phyloP scores from a whole-genome alignment of 805 yeast species.

The Wickerhamomyces canadensis region DNA sequence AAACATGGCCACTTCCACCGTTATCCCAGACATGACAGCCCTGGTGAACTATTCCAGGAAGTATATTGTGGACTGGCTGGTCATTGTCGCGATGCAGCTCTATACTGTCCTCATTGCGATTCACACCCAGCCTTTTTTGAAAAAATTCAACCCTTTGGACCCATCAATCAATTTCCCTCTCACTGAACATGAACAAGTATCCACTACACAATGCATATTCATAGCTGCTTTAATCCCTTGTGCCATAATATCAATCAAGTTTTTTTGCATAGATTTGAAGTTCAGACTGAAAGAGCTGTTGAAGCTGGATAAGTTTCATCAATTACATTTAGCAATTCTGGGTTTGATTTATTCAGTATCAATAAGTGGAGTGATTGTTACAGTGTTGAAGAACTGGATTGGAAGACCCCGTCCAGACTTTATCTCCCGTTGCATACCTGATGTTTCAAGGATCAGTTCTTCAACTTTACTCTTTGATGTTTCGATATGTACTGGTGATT shows the following conservation, averaged over 20 bases:
- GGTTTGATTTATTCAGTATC: slow-evolving; percentile 10
- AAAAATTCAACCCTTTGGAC: slow-evolving; percentile 8
- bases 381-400: slow-evolving; percentile 65
- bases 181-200: slow-evolving; percentile 2
- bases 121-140: slow-evolving; percentile 4
- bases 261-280: background rate
- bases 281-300: background rate
- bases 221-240: slow-evolving; percentile 4
- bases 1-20: too few species aligned
- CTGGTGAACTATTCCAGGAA: background rate
- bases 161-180: slow-evolving; percentile 6
- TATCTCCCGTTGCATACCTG: slow-evolving; percentile 74
- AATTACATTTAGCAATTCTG: slow-evolving; percentile 9
- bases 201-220: slow-evolving; percentile 1
- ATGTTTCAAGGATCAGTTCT: slow-evolving; percentile 17
- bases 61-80: slow-evolving; percentile 1
- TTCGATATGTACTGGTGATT: slow-evolving; percentile 54
- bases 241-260: background rate
- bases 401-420: slow-evolving; percentile 93
- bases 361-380: slow-evolving; percentile 11
- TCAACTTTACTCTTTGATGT: slow-evolving; percentile 16
- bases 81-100: slow-evolving; percentile 2
- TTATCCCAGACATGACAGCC: background rate
- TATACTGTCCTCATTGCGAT: slow-evolving; percentile 3
- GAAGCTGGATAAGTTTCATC: slow-evolving; percentile 7